Percentiles rank a stretch among this genome's conserved stretches.
These are phyloP conservation scores for Clavariopsis aquatica DNA, from an alignment of 495 filamentous ascomycete species.

Conservation along the genomic window DNA sequence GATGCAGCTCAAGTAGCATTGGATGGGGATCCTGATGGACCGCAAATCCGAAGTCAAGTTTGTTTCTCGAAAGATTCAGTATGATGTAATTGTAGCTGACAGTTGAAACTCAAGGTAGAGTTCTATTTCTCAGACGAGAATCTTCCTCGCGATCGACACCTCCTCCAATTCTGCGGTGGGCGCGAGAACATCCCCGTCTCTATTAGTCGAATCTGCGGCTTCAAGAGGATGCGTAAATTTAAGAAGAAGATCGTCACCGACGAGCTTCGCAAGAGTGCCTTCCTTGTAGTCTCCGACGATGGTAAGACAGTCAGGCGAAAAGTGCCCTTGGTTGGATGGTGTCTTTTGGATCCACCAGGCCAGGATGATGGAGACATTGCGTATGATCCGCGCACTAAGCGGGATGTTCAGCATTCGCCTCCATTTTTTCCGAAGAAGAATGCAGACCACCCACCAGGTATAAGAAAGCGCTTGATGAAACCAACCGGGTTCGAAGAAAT, in stretches of 20 bases:
- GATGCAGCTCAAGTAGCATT: neutral
- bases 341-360: slow-evolving; percentile 20
- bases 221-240: slow-evolving; percentile 45
- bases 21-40: slow-evolving; percentile 32
- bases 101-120: slow-evolving; percentile 40
- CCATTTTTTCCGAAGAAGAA: slow-evolving; percentile 19
- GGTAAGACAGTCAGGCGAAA: slow-evolving; percentile 41
- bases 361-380: slow-evolving; percentile 26
- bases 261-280: slow-evolving; percentile 38
- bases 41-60: slow-evolving; percentile 36
- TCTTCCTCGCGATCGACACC: slow-evolving; percentile 41
- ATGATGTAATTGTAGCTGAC: too few relatives aligned
- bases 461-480: slow-evolving; percentile 39
- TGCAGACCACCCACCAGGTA: slow-evolving; percentile 24
- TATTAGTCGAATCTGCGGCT: slow-evolving; percentile 42
- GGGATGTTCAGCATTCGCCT: neutral
- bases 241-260: slow-evolving; percentile 38
- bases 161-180: slow-evolving; percentile 40
- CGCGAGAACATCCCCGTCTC: slow-evolving; percentile 42
- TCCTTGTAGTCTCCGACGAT: slow-evolving; percentile 42
- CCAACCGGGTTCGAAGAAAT: slow-evolving; percentile 60
- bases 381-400: slow-evolving; percentile 25
- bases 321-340: slow-evolving; percentile 24
- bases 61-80: too few relatives aligned
- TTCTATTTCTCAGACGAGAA: slow-evolving; percentile 51